Conservation (phyloP, 176 grass and related monocot genomes). For the Echinochloa phyllopogon region DNA sequence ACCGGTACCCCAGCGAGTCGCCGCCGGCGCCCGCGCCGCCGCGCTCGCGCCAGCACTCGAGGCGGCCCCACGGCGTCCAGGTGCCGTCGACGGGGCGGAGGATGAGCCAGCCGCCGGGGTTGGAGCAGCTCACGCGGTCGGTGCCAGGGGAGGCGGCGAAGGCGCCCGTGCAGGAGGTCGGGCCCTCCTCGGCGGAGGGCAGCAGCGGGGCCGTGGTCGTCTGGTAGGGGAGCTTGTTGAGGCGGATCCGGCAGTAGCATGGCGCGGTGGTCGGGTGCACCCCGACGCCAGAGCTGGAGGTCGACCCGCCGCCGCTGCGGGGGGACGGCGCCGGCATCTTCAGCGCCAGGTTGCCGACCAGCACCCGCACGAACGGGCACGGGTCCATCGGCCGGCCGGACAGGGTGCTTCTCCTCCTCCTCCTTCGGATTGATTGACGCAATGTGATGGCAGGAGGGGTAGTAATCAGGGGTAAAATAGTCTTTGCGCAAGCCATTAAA, state of each 20-base stretch:
- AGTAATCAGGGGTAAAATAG: too few species aligned
- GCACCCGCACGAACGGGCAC: slow-evolving; percentile 92
- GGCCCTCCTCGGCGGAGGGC: slow-evolving; percentile 5
- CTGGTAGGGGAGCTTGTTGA: slow-evolving; percentile 73
- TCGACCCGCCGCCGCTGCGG: neutral
- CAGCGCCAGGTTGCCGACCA: slow-evolving; percentile 80
- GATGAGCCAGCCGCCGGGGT: slow-evolving; percentile 76
- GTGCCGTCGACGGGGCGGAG: slow-evolving; percentile 71
- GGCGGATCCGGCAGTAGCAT: slow-evolving; percentile 87
- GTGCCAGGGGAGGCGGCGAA: slow-evolving; percentile 62
- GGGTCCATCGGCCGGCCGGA: slow-evolving; percentile 76
- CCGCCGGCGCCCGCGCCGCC: too few species aligned
- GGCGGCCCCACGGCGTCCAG: slow-evolving; percentile 76
- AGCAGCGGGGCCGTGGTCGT: slow-evolving; percentile 52
- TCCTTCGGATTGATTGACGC: neutral
- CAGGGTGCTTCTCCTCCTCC: neutral
- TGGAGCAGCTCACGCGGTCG: slow-evolving; percentile 65
- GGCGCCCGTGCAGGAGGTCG: slow-evolving; percentile 19
- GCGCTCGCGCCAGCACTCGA: slow-evolving; percentile 80
- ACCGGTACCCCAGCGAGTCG: slow-evolving; percentile 64
- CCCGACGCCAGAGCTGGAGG: slow-evolving; percentile 35
- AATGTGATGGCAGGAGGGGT: neutral
- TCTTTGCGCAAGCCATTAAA: too few species aligned
- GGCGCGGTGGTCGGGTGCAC: slow-evolving; percentile 72
- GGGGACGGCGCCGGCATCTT: slow-evolving; percentile 61